phyloP scores from a whole-genome alignment of 2,329 filamentous ascomycete genomes.

The Pleoardoris graminearum region DNA sequence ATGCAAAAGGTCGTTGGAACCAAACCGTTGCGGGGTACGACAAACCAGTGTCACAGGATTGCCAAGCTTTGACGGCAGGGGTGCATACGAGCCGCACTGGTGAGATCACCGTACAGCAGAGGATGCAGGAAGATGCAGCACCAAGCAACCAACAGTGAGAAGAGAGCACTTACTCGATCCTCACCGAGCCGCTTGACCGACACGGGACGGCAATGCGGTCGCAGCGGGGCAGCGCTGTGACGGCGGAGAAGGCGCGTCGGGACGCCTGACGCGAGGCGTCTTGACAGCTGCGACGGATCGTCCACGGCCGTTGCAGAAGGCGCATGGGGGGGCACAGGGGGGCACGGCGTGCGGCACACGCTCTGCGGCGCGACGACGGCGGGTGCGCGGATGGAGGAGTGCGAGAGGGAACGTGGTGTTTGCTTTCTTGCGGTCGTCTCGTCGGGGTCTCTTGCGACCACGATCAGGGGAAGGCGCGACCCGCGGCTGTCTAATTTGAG shows the following conservation, averaged over 20 bases:
- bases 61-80: slow-evolving; percentile 6
- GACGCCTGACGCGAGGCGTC: slow-evolving; percentile 6
- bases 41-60: neutral
- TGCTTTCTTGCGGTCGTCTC: neutral
- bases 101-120: slow-evolving; percentile 22
- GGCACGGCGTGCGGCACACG: neutral
- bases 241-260: slow-evolving; percentile 26
- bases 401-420: neutral
- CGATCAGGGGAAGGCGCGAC: slow-evolving; percentile 4
- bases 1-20: neutral
- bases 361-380: neutral
- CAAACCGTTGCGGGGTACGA: neutral
- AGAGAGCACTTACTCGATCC: slow-evolving; percentile 43
- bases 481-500: neutral
- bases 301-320: slow-evolving; percentile 3
- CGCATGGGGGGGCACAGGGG: neutral
- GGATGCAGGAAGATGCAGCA: neutral
- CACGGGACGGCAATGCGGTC: slow-evolving; percentile 44
- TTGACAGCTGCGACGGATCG: slow-evolving; percentile 3
- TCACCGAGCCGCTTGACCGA: slow-evolving; percentile 49
- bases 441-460: neutral
- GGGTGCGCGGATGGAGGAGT: neutral
- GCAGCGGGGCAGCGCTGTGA: slow-evolving; percentile 21
- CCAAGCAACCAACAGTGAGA: neutral
- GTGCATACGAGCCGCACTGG: slow-evolving; percentile 5